These are phyloP conservation scores for Ampelocalamus luodianensis DNA, from an alignment of 176 grass and related monocot species.

Conservation along the genomic window DNA sequence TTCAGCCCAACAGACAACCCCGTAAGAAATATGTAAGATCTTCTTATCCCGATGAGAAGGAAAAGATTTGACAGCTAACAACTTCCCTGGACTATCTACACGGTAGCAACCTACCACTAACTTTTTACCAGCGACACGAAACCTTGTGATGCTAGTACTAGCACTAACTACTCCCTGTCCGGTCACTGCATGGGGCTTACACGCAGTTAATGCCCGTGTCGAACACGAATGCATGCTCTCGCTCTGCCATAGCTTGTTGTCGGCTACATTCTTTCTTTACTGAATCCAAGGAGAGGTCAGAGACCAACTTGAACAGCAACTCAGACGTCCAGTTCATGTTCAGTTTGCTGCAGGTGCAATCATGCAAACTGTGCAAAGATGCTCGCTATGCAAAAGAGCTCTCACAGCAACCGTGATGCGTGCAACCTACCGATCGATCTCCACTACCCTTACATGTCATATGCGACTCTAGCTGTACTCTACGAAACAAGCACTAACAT, in stretches of 20 bases:
- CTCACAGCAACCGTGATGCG: conserved; percentile 11
- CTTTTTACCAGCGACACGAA: neutral
- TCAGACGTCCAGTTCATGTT: neutral
- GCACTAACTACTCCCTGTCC: neutral
- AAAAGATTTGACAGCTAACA: neutral
- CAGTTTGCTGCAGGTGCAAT: neutral
- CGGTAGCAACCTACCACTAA: neutral
- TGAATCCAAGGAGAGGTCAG: neutral
- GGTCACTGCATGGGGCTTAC: neutral
- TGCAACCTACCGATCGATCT: neutral
- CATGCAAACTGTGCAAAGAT: neutral
- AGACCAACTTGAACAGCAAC: neutral
- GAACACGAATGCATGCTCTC: neutral
- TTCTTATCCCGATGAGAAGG: neutral
- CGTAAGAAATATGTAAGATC: neutral
- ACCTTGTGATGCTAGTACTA: neutral
- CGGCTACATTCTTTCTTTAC: neutral
- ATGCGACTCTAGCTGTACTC: neutral
- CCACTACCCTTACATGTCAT: neutral
- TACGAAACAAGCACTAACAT: neutral
- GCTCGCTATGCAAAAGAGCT: neutral
- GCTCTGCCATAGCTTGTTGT: conserved; percentile 17
- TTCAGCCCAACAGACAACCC: too few species aligned
- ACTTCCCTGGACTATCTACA: neutral
- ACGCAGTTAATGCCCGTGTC: conserved; percentile 8